These are phyloP conservation scores for Eucalyptus cloeziana DNA, from an alignment of 345 rosid genomes.

Conservation along the genomic window DNA sequence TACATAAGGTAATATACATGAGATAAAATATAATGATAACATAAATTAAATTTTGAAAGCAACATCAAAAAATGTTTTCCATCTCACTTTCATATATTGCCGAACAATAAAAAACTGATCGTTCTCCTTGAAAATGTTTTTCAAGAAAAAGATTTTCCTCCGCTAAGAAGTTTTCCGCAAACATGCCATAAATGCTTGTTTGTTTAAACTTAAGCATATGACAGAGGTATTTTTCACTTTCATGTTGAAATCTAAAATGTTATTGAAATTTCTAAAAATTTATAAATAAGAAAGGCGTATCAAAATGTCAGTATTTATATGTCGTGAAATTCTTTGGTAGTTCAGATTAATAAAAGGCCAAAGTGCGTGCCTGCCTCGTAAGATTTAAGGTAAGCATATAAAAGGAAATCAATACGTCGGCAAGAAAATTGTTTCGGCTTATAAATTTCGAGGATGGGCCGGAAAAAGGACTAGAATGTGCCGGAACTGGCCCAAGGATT, in stretches of 20 bases:
- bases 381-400: background rate
- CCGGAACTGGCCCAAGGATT: background rate
- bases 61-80: background rate
- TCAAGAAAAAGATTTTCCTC: background rate
- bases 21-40: background rate
- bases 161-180: background rate
- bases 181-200: background rate
- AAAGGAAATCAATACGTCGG: background rate
- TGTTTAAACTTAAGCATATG: background rate
- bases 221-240: background rate
- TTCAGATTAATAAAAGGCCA: background rate
- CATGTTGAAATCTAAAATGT: background rate
- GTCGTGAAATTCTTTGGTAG: background rate
- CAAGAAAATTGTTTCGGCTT: background rate
- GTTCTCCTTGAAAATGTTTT: background rate
- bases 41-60: background rate
- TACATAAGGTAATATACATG: background rate
- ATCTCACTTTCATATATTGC: background rate
- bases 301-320: background rate
- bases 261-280: background rate
- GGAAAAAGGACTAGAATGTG: background rate
- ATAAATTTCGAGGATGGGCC: background rate
- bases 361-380: background rate
- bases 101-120: background rate
- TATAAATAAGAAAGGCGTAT: background rate